These are phyloP conservation scores for Rubus idaeus DNA, from an alignment of 306 rosid species.

Conservation along the genomic window DNA sequence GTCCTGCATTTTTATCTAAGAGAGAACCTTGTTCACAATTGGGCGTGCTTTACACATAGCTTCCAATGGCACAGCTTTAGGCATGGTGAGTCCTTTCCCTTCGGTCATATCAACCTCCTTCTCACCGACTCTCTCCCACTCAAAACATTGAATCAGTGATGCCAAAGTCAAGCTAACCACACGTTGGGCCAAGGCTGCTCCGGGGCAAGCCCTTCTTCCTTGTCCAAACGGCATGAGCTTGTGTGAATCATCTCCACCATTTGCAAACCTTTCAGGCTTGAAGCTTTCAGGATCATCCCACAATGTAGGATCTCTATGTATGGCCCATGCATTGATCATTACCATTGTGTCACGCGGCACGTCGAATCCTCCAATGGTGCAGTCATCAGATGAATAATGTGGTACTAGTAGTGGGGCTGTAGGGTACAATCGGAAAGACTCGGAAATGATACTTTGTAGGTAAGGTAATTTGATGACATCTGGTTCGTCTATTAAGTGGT, in stretches of 20 bases:
- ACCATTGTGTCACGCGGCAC: conserved; percentile 37
- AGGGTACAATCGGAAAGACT: conserved; percentile 31
- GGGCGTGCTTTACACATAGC: conserved; percentile 43
- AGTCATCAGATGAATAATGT: conserved; percentile 31
- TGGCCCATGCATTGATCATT: conserved; percentile 45
- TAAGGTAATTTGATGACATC: conserved; percentile 8
- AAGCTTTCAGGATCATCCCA: conserved; percentile 29
- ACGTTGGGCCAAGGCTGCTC: neutral
- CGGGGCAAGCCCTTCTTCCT: conserved; percentile 9
- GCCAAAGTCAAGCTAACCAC: conserved; percentile 1
- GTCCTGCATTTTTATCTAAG: neutral
- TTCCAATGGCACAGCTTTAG: conserved; percentile 48
- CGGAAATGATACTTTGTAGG: conserved; percentile 18
- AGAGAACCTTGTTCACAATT: neutral
- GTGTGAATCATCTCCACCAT: neutral
- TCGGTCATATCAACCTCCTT: conserved; percentile 41
- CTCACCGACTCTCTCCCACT: conserved; percentile 19
- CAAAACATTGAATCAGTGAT: conserved; percentile 16
- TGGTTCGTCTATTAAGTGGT: neutral
- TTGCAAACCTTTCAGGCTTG: conserved; percentile 17
- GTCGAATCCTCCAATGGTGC: conserved; percentile 31
- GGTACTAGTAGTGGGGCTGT: conserved; percentile 28
- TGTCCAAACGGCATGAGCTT: conserved; percentile 11
- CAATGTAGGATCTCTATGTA: conserved; percentile 34
- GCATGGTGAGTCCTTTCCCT: conserved; percentile 31